Base-by-base conservation (phyloP, 495 filamentous ascomycete genomes). In the Thermothielavioides terrestris region DNA sequence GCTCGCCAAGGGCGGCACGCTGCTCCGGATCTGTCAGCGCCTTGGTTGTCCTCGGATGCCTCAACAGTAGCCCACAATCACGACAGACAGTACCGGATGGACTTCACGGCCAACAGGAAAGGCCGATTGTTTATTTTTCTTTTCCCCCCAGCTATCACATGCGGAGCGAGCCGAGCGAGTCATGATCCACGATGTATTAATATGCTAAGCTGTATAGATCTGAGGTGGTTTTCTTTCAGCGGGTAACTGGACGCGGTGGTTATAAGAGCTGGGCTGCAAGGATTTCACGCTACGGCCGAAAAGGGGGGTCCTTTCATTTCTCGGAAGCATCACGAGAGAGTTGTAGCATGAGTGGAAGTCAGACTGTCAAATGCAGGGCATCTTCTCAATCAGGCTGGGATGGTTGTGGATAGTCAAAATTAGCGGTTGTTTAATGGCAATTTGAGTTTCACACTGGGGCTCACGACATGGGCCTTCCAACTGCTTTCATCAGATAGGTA, bases 161-260 rank as follows among this genome's bases (percentile, higher is more conserved):
- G 39, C 39, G 43, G 25, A 42, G 30, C 28, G 39, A 36, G 23
- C 14, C 30, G 27, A 27, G 47, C 47, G 25, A 45, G 26, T 38
- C 39, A 56, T 52, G 53, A 36, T 39, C 17, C 11, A 17, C 36
- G 18, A 26, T 59, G 52, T 59, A 55, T 59, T 54, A 57, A 62
- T 55, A 52, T 42, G 45, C 47, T 51, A 57, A 50, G 54, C 26
- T 46, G 47, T 56, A 42, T 48, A 46, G 54, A 44, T n/a, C 30
- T 47, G 31, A 47, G 41, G 31, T 31, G 17, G 51, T 54, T 47
- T 50, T 48, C 41, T 36, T 30, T 36, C 23, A 17, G 10, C 17
- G 4, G 22, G 31, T 10, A 14, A 14, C 31, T n/a, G n/a, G n/a
- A n/a, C n/a, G n/a, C n/a, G n/a, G n/a, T n/a, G n/a, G n/a, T n/a